A percentile compares a stretch with the other conserved stretches of the same genome.
These are phyloP conservation scores for Phoma sp. DNA, from an alignment of 2,329 filamentous ascomycete species.

Conservation along the genomic window DNA sequence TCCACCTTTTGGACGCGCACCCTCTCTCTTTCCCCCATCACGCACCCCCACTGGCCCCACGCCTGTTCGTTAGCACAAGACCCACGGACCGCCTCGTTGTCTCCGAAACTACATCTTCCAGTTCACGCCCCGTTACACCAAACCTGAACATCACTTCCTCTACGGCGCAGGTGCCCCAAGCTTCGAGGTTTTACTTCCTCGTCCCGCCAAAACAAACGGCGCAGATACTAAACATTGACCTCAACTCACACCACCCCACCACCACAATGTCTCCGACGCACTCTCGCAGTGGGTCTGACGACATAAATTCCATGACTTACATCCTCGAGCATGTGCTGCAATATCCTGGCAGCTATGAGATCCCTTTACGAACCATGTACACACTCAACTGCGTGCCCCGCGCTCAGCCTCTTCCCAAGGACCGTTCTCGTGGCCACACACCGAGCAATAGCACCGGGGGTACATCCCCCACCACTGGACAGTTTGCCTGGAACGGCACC, in stretches of 20 bases:
- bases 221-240: conserved; percentile 10
- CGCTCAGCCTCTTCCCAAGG: conserved; percentile 48
- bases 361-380: conserved; percentile 73
- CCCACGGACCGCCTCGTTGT: conserved; percentile 24
- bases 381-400: conserved; percentile 68
- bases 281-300: conserved; percentile 49
- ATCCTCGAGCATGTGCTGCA: conserved; percentile 59
- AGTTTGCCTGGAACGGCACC: conserved; percentile 43
- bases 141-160: conserved; percentile 2
- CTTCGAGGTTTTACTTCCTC: conserved; percentile 15
- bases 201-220: conserved; percentile 16
- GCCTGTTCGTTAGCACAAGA: conserved; percentile 15
- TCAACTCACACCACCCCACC: background rate
- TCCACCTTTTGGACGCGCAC: conserved; percentile 10
- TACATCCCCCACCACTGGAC: conserved; percentile 41
- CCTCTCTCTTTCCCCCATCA: conserved; percentile 10
- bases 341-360: conserved; percentile 69
- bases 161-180: conserved; percentile 12
- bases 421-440: conserved; percentile 42
- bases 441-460: conserved; percentile 47
- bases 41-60: conserved; percentile 32
- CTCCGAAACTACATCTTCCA: conserved; percentile 7
- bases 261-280: conserved; percentile 43
- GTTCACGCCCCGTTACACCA: conserved; percentile 5
- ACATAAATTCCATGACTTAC: conserved; percentile 45